These are phyloP conservation scores for Penicillium subrubescens DNA, from an alignment of 495 filamentous ascomycete genomes.

Conservation along the genomic window DNA sequence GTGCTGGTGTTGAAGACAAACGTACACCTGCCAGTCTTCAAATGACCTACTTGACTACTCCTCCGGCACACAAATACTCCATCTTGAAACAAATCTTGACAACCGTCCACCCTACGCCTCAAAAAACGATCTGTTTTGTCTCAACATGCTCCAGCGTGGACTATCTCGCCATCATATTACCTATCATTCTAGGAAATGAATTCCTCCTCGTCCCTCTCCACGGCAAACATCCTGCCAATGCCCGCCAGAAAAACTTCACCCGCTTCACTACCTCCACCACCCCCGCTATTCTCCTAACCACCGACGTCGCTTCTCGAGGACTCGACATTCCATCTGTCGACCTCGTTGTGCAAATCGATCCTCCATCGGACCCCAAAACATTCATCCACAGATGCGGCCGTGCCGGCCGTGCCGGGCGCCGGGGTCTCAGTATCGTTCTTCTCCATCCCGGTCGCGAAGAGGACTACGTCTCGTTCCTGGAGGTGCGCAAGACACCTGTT, in stretches of 20 bases:
- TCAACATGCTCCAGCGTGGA: conserved; percentile 96
- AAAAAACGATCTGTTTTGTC: conserved; percentile 88
- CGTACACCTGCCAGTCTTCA: conserved; percentile 87
- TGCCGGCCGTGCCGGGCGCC: conserved; percentile 85
- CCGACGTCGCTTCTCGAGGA: conserved; percentile 81
- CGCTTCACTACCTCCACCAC: conserved; percentile 67
- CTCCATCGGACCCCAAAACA: conserved; percentile 88
- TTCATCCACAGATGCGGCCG: conserved; percentile 95
- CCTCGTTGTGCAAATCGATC: conserved; percentile 89
- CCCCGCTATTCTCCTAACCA: conserved; percentile 83
- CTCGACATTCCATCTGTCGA: conserved; percentile 96
- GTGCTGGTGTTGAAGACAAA: conserved; percentile 73
- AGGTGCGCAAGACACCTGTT: conserved; percentile 87
- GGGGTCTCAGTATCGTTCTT: conserved; percentile 81
- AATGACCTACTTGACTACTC: conserved; percentile 80
- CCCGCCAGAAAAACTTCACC: conserved; percentile 77
- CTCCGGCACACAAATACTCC: conserved; percentile 75
- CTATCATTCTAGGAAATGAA: conserved; percentile 57
- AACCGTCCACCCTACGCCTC: conserved; percentile 67
- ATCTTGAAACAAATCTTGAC: conserved; percentile 70
- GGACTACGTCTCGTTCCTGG: conserved; percentile 85
- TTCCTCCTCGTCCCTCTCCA: conserved; percentile 80
- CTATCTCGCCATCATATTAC: conserved; percentile 80
- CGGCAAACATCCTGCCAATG: conserved; percentile 81
- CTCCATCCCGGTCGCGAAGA: conserved; percentile 82